Evolutionary conservation across 768 basidiomycete genomes (phyloP), one percentile per base, ranked within the genome.

Genomic region (Leucosporidium creatinivorum): DNA sequence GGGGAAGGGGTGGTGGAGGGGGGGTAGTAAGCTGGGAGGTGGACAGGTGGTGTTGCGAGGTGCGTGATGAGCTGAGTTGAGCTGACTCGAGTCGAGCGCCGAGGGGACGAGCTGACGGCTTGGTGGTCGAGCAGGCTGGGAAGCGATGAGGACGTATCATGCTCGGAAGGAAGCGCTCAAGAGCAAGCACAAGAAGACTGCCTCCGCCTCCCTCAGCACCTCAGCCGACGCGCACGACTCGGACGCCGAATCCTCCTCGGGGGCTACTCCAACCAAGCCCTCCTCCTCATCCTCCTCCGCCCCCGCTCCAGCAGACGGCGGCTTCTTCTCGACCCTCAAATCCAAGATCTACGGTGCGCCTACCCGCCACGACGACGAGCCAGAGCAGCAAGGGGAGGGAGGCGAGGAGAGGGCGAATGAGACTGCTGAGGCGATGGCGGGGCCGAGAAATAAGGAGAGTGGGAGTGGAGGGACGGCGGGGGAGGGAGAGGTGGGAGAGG

Each of bases 31-130:
- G 23, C 51, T 67, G 3, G 66, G 66, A 0, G 69, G 69, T 0
- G 69, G 69, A 0, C 69, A 70, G 61, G 61, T 70, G 49, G 69
- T 70, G 1, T 28, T 70, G 15, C 49, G 66, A 44, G 69, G 69
- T 1, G 39, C 8, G 39, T 44, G n/a, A n/a, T n/a, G n/a, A n/a
- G 33, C 33, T 10, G 33, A 33, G 33, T 5, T 33, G 33, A 33
- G 33, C 5, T 33, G 33, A 33, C 5, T 10, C 10, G 33, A 33
- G 5, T 33, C 33, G 39, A 44, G 39, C 39, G 39, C 13, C 13
- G 39, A 44, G 39, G 6, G 5, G 33, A 36, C 33, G n/a, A n/a
- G n/a, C n/a, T n/a, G n/a, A n/a, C n/a, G n/a, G n/a, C n/a, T n/a
- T n/a, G n/a, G n/a, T n/a, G n/a, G n/a, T n/a, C n/a, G n/a, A 33